These are phyloP conservation scores for Aspergillus candidus DNA, from an alignment of 2,329 filamentous ascomycete genomes.

Conservation along the genomic window DNA sequence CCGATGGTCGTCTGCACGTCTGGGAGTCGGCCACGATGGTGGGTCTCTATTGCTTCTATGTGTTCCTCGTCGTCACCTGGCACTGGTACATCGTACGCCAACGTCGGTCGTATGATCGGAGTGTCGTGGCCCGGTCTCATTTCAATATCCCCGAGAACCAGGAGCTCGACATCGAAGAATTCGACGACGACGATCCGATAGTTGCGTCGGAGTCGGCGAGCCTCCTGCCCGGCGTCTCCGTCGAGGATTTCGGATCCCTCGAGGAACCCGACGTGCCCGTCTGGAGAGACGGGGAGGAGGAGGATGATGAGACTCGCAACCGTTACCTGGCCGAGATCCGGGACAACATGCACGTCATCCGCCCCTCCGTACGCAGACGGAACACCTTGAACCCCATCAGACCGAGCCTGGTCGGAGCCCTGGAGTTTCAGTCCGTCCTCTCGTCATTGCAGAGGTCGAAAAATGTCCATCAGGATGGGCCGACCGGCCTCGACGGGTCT, in stretches of 20 bases:
- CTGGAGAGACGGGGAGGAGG: slow-evolving; percentile 51
- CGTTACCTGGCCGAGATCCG: slow-evolving; percentile 71
- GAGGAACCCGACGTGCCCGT: slow-evolving; percentile 47
- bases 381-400: slow-evolving; percentile 78
- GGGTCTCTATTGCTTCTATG: slow-evolving; percentile 83
- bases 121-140: slow-evolving; percentile 67
- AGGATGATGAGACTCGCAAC: slow-evolving; percentile 51
- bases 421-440: slow-evolving; percentile 88
- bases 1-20: slow-evolving; percentile 72
- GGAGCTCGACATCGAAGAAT: slow-evolving; percentile 52
- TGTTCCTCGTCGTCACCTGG: slow-evolving; percentile 80
- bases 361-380: slow-evolving; percentile 61
- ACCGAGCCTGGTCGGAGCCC: slow-evolving; percentile 83
- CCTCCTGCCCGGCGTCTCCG: slow-evolving; percentile 45
- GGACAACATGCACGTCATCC: slow-evolving; percentile 84
- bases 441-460: slow-evolving; percentile 78
- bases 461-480: slow-evolving; percentile 61
- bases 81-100: slow-evolving; percentile 74
- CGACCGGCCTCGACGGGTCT: slow-evolving; percentile 59
- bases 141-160: slow-evolving; percentile 58
- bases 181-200: slow-evolving; percentile 50
- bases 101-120: slow-evolving; percentile 56
- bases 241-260: slow-evolving; percentile 58
- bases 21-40: slow-evolving; percentile 95
- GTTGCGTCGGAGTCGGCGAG: slow-evolving; percentile 42